These are phyloP conservation scores for Albophoma yamanashiensis DNA, from an alignment of 2,329 filamentous ascomycete genomes.

Conservation along the genomic window DNA sequence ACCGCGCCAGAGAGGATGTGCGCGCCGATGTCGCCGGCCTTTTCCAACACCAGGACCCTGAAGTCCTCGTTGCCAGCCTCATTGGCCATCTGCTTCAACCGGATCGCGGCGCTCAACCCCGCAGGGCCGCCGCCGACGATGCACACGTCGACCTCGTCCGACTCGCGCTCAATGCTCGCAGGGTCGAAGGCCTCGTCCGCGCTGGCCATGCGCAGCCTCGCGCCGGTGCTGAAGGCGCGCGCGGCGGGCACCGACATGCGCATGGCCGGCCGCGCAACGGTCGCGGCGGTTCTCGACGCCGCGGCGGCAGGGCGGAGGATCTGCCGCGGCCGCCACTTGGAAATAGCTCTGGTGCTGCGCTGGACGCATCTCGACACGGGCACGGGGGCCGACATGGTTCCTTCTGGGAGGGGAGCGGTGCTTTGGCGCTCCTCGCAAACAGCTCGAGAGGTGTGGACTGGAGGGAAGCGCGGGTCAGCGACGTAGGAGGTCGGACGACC, in stretches of 20 bases:
- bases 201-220: slow-evolving; percentile 13
- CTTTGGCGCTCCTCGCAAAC: background rate
- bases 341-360: slow-evolving; percentile 23
- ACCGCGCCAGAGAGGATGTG: slow-evolving; percentile 96
- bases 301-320: slow-evolving; percentile 11
- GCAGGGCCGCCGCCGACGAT: slow-evolving; percentile 95
- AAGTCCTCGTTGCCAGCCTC: slow-evolving; percentile 95
- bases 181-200: slow-evolving; percentile 54
- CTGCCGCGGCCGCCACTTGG: slow-evolving; percentile 15
- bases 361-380: slow-evolving; percentile 28
- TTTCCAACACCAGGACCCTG: slow-evolving; percentile 83
- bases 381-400: slow-evolving; percentile 23
- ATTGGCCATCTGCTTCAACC: slow-evolving; percentile 89
- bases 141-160: slow-evolving; percentile 89
- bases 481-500: background rate
- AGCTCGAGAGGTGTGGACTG: background rate
- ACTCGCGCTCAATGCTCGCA: slow-evolving; percentile 66
- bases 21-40: slow-evolving; percentile 87
- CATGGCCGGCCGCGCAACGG: slow-evolving; percentile 8
- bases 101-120: slow-evolving; percentile 85
- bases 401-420: background rate
- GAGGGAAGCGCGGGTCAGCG: background rate
- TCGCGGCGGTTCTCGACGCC: slow-evolving; percentile 6
- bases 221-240: slow-evolving; percentile 26
- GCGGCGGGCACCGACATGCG: slow-evolving; percentile 9